Evolutionary conservation across 345 rosid genomes (phyloP), one percentile per base, ranked within the genome.

Genomic region (Limnanthes douglasii): DNA sequence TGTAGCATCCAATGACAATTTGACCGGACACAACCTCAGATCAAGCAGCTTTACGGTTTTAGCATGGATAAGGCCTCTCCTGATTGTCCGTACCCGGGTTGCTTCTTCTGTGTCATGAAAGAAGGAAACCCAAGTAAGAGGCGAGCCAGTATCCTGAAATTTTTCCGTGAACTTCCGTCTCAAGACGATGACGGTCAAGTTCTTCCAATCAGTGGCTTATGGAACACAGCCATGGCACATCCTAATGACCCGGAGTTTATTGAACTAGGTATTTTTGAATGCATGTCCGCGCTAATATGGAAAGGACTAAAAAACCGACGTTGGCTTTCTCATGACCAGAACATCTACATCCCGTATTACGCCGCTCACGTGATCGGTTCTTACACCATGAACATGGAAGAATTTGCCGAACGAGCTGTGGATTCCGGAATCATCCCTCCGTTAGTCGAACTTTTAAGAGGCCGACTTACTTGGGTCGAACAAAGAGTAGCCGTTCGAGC

Each of bases 151-250:
- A 85, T 85, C 45, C 53, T 75, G 59, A 92, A 85, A 57, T 92
- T 85, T 69, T 92, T 92, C 41, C 53, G 93, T 25, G 99, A 92
- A 45, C 85, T 90, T 52, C 96, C 96, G 59, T 73, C 83, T 14
- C 94, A 80, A 41, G 96, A 90, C 51, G 94, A 78, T 41, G 92
- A 90, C 53, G 96, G 90, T 30, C 99, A 85, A 59, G 99, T 92
- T 43, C 90, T 92, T 38, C 94, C 99, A 8, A 85, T 92, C 39
- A 92, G 99, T 43, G 99, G 99, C 25, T 83, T 92, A 17, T 92
- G 99, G 99, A 92, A 92, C 70, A 92, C 99, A 34, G 99, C 99
- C 27, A 92, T 85, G 99, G 96, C 99, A 13, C 96, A 92, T 57
- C 99, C 99, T 8, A 85, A 92, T 37, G 96, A 92, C 45, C 94